Base-by-base conservation (phyloP, 2,329 filamentous ascomycete genomes). In the Cercospora beticola region DNA sequence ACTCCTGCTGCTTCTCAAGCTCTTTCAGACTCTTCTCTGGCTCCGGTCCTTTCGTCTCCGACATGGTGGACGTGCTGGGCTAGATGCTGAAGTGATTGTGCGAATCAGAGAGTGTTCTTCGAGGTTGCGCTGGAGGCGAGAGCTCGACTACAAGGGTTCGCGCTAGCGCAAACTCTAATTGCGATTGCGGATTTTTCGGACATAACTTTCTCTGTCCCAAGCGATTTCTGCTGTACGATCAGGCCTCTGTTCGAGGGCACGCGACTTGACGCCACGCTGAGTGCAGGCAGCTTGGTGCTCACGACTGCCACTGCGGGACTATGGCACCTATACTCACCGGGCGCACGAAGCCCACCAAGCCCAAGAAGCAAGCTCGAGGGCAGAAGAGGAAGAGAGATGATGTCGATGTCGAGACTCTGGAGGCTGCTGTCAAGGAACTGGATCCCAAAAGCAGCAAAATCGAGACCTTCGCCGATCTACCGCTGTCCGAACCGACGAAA, bases 401-500 rank as follows among this genome's bases (percentile, higher is more conserved):
- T 70, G 71, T 74, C 46, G 69, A 72, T 31, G 70, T 71, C 7
- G 71, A 74, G 43, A 68, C 68, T 18, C 65, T 72, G 23, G 69
- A 83, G 70, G 74, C 79, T 52, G 80, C 79, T 1, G 83, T 85
- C 30, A 77, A 77, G 59, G 76, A 80, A 18, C 78, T 85, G 72
- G 90, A 92, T 70, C 81, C 49, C 83, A 62, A 90, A 90, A 71
- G 81, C 83, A 28, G 49, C 71, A 81, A 87, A 16, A 83, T 86
- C 74, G 89, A 88, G 72, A 86, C 87, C 71, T 99, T 99, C 79
- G 85, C 89, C 74, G 89, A 97, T 67, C 86, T 99, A 0, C 95
- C 95, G 16, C 86, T 99, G 66, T 98, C 93, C 64, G 86, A 90
- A 72, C 86, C 92, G 16, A 98, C 95, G 2, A 83, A 87, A 36